Base-by-base conservation (phyloP, 768 basidiomycete species). In the Cyclocybe aegerita region DNA sequence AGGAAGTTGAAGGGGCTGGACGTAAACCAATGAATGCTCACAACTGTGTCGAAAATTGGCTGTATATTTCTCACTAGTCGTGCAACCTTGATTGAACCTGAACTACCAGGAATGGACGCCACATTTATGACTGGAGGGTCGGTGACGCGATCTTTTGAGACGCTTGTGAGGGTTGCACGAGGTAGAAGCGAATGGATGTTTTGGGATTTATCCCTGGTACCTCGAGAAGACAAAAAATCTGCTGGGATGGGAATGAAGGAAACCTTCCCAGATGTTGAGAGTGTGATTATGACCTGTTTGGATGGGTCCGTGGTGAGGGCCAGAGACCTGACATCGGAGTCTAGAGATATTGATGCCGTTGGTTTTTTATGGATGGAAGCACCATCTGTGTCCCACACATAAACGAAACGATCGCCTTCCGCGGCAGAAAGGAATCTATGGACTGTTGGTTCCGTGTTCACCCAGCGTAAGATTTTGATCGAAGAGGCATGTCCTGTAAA, bases 401-500 rank as follows among this genome's bases (percentile, higher is more conserved):
- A 81, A 7, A 85, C 64, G 51, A 81, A 77, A 29, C 85, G 78
- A 62, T 88, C 86, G 6, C 68, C 71, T 60, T 86, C 79, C 9
- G 86, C 86, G 41, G 72, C 70, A 3, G 86, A 83, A 45, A 82
- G 63, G 62, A 88, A 84, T 74, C 77, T 34, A 68, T 70, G 7
- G 74, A 57, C 43, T 71, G 68, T 29, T 61, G 23, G 58, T 51
- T 69, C 63, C 11, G 73, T 71, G 45, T 50, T 46, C 31, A 48
- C 48, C 83, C 84, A 87, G 48, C 72, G 71, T 9, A 85, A 59
- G 29, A 67, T 65, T 53, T 70, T 77, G 52, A 83, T 69, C 7
- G 77, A 67, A 15, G 85, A 83, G 4, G 83, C 81, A 58, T 88
- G 86, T 0, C 86, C 86, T 14, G 80, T 84, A 54, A 86, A 85